Evolutionary conservation across 202 grass and related monocot species (phyloP), one percentile per base, ranked within the genome.

Genomic region (Carex arenaria): DNA sequence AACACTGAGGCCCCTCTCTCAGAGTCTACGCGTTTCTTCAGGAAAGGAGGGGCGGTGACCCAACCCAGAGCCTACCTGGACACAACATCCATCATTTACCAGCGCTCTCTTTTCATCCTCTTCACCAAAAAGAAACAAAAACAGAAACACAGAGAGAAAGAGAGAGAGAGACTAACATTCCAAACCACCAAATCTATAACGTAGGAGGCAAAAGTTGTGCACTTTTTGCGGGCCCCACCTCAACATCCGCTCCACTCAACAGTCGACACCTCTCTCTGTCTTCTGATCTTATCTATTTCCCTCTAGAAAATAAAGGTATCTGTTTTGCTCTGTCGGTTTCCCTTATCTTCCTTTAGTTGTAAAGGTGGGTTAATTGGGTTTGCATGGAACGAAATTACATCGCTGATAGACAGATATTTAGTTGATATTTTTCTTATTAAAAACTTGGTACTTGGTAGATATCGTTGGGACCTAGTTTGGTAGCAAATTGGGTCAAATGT

Each of bases 31-130:
- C 86, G 81, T 84, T 83, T 18, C 43, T 32, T 52, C 23, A 64
- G 49, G 73, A 64, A 49, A 45, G 38, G 34, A 26, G 62, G 60
- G 81, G 63, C 86, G 86, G 86, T 72, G 72, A 84, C 52, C 81
- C 62, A 69, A 84, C 64, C 66, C 66, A 32, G 15, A 32, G 15
- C 36, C 54, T 69, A 76, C 67, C 14, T 61, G 67, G 20, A 26
- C 11, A 20, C 38, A 69, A 31, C 19, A 19, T 0, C 75, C 84
- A 67, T 71, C 17, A 73, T 80, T 61, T 3, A 47, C 9, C 22
- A 22, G 32, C 1, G 17, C 31, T 31, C 55, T 23, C 30, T 61
- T 75, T 77, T 63, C 56, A 62, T 13, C 69, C 56, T 30, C 70
- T 62, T 73, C 80, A 10, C 31, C 66, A 40, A 31, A 65, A 54